Conservation (phyloP, 371 early-diverging fungal genomes). For the Syncephalis fuscata region DNA sequence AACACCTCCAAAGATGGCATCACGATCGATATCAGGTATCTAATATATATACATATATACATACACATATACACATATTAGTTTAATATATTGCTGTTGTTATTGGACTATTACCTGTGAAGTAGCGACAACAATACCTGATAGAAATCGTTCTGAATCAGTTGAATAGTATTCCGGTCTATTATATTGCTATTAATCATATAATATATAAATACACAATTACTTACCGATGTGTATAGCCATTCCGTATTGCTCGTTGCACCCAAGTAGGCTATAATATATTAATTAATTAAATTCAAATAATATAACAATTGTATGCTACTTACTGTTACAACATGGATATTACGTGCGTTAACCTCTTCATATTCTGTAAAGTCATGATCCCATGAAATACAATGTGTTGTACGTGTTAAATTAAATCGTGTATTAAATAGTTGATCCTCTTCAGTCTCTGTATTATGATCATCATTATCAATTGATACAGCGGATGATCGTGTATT, state of each 20-base stretch:
- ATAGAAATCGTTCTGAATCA: not conserved
- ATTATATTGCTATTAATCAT: not conserved
- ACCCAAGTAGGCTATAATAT: not conserved
- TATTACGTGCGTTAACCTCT: slow-evolving; percentile 10
- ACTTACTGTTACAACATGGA: slow-evolving; percentile 12
- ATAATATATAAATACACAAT: not conserved
- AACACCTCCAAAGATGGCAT: slow-evolving; percentile 24
- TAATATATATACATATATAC: no score
- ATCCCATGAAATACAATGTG: no score
- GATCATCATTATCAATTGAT: no score
- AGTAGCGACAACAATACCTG: not conserved
- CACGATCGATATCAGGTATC: slow-evolving; percentile 13
- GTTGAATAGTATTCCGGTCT: not conserved
- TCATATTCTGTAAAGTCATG: slow-evolving; percentile 11
- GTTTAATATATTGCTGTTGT: no score
- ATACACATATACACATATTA: no score
- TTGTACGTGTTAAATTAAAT: no score
- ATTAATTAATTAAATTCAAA: not conserved
- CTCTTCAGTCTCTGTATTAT: no score
- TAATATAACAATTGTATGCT: not conserved
- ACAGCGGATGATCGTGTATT: no score
- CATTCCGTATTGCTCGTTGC: not conserved
- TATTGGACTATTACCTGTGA: not conserved
- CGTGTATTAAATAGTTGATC: no score
- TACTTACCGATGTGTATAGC: not conserved